Percentiles rank a stretch among this genome's conserved stretches.
Evolutionary conservation across 805 yeast genomes (phyloP).

Genomic region (Candida khao-thaluensis): DNA sequence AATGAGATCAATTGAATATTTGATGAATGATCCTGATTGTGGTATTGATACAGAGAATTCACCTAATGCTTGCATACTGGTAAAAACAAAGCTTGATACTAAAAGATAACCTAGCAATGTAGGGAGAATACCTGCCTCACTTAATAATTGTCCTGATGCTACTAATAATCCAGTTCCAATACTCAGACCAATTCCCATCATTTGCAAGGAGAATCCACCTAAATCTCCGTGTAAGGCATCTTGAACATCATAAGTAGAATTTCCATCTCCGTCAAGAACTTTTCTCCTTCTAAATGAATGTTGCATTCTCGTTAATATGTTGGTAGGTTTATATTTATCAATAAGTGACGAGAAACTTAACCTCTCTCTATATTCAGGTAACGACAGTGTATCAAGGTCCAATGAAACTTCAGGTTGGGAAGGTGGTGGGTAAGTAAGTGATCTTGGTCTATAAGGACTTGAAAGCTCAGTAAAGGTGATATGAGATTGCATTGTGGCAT

Average conservation of each 20-base stretch:
- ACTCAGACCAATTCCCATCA: constrained; percentile 78
- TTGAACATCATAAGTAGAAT: background rate
- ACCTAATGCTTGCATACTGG: constrained; percentile 69
- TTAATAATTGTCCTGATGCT: constrained; percentile 56
- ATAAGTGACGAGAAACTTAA: background rate
- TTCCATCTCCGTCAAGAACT: background rate
- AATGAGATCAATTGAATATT: constrained; percentile 61
- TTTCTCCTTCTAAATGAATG: constrained; percentile 6
- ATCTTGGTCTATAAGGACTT: background rate
- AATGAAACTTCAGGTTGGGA: background rate
- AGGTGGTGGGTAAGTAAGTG: background rate
- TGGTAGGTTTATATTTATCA: background rate
- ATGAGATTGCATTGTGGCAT: too few relatives aligned
- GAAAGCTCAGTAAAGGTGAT: too few relatives aligned
- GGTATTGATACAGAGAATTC: constrained; percentile 84
- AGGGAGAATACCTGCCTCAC: constrained; percentile 65
- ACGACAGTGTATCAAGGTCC: background rate
- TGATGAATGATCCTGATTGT: constrained; percentile 64
- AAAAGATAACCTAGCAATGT: constrained; percentile 61
- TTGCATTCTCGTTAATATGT: background rate
- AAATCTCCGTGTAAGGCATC: background rate
- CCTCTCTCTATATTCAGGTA: background rate
- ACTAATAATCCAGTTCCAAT: constrained; percentile 77
- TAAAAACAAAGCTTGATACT: constrained; percentile 62
- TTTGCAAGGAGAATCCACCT: constrained; percentile 19